Evolutionary conservation across 768 basidiomycete species (phyloP).

Genomic region (Collybia nuda): DNA sequence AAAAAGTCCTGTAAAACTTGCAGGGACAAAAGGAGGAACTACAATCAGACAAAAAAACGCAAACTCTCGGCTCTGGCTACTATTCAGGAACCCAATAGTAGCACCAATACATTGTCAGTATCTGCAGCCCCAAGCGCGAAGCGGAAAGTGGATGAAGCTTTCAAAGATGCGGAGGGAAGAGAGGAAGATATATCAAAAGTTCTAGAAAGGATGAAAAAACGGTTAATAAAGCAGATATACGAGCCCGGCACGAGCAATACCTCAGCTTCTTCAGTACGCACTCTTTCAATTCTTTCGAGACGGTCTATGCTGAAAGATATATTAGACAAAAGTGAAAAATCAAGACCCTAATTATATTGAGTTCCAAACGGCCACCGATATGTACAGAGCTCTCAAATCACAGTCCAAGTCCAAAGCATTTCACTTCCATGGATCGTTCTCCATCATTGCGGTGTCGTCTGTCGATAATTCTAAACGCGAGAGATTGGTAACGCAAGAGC

Average conservation of each 20-base stretch:
- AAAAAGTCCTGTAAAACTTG: background rate
- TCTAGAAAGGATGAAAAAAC: constrained; percentile 18
- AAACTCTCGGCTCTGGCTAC: background rate
- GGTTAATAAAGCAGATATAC: constrained; percentile 5
- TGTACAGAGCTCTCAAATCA: constrained; percentile 23
- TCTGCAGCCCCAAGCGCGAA: too few relatives aligned
- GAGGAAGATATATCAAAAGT: constrained; percentile 7
- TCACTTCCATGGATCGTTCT: constrained; percentile 23
- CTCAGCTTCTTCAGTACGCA: background rate
- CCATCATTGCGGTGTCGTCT: constrained; percentile 23
- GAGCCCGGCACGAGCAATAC: background rate
- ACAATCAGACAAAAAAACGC: background rate
- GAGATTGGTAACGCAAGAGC: constrained; percentile 22
- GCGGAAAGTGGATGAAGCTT: background rate
- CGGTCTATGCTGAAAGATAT: background rate
- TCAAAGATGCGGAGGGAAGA: background rate
- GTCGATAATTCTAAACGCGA: constrained; percentile 22
- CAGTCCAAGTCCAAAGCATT: constrained; percentile 7
- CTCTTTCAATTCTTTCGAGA: background rate
- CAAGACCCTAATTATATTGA: constrained; percentile 10
- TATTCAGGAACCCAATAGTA: background rate
- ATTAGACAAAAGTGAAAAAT: too few relatives aligned
- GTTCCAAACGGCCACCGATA: constrained; percentile 27
- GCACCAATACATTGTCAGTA: background rate
- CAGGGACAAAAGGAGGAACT: constrained; percentile 1